Percentiles rank a stretch among this genome's conserved stretches.
These are phyloP conservation scores for Capsella rubella DNA, from an alignment of 441 rosid species.

Conservation along the genomic window DNA sequence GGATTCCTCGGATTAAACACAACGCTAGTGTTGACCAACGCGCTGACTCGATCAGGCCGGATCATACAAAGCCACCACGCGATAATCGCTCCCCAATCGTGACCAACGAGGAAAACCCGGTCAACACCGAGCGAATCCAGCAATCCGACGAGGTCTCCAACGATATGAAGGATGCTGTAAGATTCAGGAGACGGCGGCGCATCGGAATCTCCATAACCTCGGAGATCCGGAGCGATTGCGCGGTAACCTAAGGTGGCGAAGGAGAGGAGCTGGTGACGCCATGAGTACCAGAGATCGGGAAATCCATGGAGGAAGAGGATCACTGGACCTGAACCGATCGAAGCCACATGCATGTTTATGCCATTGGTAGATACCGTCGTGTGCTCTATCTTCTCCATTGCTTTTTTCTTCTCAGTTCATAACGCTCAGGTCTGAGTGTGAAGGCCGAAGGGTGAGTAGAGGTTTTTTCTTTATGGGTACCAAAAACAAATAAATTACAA, in stretches of 20 bases:
- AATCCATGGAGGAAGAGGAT: conserved; percentile 76
- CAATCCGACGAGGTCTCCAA: conserved; percentile 69
- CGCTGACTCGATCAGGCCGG: conserved; percentile 64
- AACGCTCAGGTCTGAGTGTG: not conserved
- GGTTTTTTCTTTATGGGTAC: too few relatives aligned
- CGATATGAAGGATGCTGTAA: conserved; percentile 58
- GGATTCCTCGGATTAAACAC: conserved; percentile 57
- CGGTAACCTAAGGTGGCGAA: conserved; percentile 65
- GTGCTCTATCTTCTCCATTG: conserved; percentile 75
- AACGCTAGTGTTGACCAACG: conserved; percentile 64
- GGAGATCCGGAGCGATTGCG: conserved; percentile 75
- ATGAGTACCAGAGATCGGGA: conserved; percentile 76
- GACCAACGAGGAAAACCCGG: conserved; percentile 66
- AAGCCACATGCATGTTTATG: conserved; percentile 62
- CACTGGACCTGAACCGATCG: conserved; percentile 58
- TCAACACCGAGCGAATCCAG: conserved; percentile 53
- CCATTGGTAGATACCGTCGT: conserved; percentile 57
- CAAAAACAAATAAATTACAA: too few relatives aligned
- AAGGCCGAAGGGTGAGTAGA: too few relatives aligned
- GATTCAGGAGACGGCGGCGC: conserved; percentile 50
- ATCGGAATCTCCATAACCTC: conserved; percentile 73
- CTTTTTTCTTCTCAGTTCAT: not conserved
- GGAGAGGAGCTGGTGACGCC: conserved; percentile 72
- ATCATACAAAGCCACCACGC: conserved; percentile 68
- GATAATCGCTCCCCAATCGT: conserved; percentile 70